Base-by-base conservation (phyloP, 2,329 filamentous ascomycete genomes). In the Anthostomella pinea region DNA sequence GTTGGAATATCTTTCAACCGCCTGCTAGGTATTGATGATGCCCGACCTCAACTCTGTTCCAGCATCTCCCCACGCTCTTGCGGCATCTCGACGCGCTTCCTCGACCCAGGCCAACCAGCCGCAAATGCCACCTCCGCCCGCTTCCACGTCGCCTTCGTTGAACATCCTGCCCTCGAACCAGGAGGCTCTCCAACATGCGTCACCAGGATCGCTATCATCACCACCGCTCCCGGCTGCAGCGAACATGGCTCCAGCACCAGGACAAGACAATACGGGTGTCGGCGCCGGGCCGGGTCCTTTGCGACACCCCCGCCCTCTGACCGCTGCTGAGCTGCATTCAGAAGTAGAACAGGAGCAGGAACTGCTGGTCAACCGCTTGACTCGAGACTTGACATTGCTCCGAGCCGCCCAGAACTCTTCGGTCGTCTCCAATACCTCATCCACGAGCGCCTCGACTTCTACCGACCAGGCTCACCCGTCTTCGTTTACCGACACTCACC, bases 271-370 rank as follows among this genome's bases (percentile, higher is more conserved):
- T 39, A 62, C 68, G 1, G 70, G 67, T 10, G 70, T 77, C 29
- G 72, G 70, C 18, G 58, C 68, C 20, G 80, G 79, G 0, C 78
- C 79, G 38, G 86, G 85, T 0, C 90, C 91, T 4, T 67, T 94
- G 53, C 79, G 91, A 45, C 90, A 95, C 60, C 90, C 91, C 5
- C 78, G 87, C 22, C 90, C 90, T 3, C 68, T 96, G 60, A 96
- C 91, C 0, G 83, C 88, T 2, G 85, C 88, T 3, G 91, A 97
- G 62, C 73, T 97, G 43, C 89, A 96, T 62, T 73, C 86, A 41
- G 81, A 95, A 66, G 73, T 96, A 17, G 91, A 97, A 65, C 93
- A 94, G 63, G 91, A 97, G 59, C 90, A 97, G 54, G 91, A 97
- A 64, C 87, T 89, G 22, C 84, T 96, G 87, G 87, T 96, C 43